Base-by-base conservation (phyloP, 495 filamentous ascomycete genomes). In the Neurospora pannonica region DNA sequence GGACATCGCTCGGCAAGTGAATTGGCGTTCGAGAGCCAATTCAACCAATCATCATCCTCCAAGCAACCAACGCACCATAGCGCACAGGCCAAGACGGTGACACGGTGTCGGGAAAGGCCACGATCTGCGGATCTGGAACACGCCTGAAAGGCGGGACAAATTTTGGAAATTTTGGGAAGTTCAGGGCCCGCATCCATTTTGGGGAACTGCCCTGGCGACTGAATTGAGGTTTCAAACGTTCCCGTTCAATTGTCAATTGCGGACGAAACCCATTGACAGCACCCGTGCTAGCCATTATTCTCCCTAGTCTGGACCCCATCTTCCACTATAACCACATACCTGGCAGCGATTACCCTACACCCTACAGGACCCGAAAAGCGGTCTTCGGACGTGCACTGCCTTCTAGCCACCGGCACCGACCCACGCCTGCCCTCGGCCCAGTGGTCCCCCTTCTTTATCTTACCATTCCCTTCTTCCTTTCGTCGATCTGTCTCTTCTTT, bases 41-140 rank as follows among this genome's bases (percentile, higher is more conserved):
- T 19, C 54, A 34, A 62, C 54, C 54, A 34, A 62, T 62, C 3
- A 62, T 9, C 54, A 0, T 62, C 7, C 28, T 34, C 28, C 54
- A 62, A 62, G 24, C 28, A 34, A 34, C 54, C 54, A 62, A 34
- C 54, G 15, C 54, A 62, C 54, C 28, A 62, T 67, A 34, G 28
- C 54, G 54, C 54, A 67, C 54, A 34, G 28, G 54, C 54, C 54
- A 67, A 34, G 54, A 67, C 15, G 54, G 48, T 60, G 48, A 60
- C 40, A 62, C 21, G 69, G 70, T 31, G 71, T 38, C 40, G 13
- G 36, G 48, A 72, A 72, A 76, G 74, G 74, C 67, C 74, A 76
- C 74, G 72, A 70, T 74, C 72, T 74, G 72, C 54, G 28, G 54
- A 67, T 67, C 54, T 67, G 54, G 54, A 67, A 67, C 54, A 67